Evolutionary conservation across 768 basidiomycete species (phyloP).

Genomic region (Cyathus striatus): DNA sequence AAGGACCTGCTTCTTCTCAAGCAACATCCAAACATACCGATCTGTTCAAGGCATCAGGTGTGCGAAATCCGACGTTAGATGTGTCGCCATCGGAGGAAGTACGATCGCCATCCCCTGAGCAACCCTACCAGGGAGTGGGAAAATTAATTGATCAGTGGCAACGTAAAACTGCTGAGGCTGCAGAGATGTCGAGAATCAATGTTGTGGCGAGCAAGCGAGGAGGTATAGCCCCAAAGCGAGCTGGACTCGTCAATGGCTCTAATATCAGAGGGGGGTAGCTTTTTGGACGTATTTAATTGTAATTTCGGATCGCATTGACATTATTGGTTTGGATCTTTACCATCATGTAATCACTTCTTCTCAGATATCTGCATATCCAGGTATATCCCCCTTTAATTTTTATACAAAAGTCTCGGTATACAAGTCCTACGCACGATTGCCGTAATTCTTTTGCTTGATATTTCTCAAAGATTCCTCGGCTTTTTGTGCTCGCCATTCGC

Average conservation of each 20-base stretch:
- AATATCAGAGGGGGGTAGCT: conserved; percentile 7
- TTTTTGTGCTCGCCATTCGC: conserved; percentile 75
- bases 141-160: conserved; percentile 89
- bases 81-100: conserved; percentile 8
- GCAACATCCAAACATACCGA: too few species aligned
- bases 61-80: conserved; percentile 5
- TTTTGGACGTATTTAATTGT: too few species aligned
- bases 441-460: too few species aligned
- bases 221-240: conserved; percentile 33
- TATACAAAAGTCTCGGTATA: too few species aligned
- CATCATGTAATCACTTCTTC: too few species aligned
- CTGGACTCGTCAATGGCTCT: conserved; percentile 22
- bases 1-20: not conserved
- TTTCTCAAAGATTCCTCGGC: too few species aligned
- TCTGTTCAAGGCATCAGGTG: not conserved
- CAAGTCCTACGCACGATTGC: too few species aligned
- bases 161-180: conserved; percentile 64
- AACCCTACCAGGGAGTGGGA: conserved; percentile 78
- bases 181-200: conserved; percentile 29
- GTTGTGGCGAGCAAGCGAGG: conserved; percentile 26
- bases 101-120: conserved; percentile 66
- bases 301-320: too few species aligned
- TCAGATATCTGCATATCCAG: too few species aligned
- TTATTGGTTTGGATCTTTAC: too few species aligned
- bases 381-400: too few species aligned